These are phyloP conservation scores for Verruconis gallopava DNA, from an alignment of 2,329 filamentous ascomycete species.

Conservation along the genomic window DNA sequence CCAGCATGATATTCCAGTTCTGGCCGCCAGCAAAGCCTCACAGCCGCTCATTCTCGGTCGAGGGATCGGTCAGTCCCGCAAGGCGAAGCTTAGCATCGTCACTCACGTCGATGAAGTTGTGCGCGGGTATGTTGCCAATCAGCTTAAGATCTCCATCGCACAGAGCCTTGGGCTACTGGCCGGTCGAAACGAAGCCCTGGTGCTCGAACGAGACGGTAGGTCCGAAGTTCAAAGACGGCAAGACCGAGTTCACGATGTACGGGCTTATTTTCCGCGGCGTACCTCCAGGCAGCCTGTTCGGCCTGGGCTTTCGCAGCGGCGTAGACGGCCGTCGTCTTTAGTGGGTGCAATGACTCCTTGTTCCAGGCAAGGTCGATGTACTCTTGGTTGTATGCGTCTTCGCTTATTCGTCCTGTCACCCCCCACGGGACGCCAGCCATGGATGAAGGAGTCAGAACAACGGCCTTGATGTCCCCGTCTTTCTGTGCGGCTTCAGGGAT, in stretches of 20 bases:
- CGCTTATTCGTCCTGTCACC: neutral
- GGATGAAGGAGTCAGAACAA: constrained; percentile 30
- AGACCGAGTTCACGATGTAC: constrained; percentile 6
- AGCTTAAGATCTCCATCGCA: constrained; percentile 14
- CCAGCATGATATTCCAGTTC: constrained; percentile 8
- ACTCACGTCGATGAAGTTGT: constrained; percentile 13
- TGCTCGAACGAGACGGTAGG: constrained; percentile 22
- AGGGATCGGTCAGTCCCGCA: constrained; percentile 9
- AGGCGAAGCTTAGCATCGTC: constrained; percentile 15
- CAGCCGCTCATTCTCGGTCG: constrained; percentile 8
- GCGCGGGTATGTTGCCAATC: neutral
- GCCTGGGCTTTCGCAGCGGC: constrained; percentile 19
- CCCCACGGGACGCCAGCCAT: constrained; percentile 16
- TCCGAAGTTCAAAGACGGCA: constrained; percentile 25
- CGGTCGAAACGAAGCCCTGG: constrained; percentile 18
- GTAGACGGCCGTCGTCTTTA: constrained; percentile 31
- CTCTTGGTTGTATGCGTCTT: neutral
- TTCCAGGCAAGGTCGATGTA: constrained; percentile 10
- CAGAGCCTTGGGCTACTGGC: constrained; percentile 16
- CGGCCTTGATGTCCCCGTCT: constrained; percentile 26
- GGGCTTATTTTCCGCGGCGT: neutral
- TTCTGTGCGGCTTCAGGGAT: constrained; percentile 27
- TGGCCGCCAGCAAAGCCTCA: constrained; percentile 9
- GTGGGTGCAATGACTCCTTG: constrained; percentile 29
- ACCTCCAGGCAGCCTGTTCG: constrained; percentile 1